Evolutionary conservation across 2,329 filamentous ascomycete species (phyloP).

Genomic region (Shiraia bambusicola): DNA sequence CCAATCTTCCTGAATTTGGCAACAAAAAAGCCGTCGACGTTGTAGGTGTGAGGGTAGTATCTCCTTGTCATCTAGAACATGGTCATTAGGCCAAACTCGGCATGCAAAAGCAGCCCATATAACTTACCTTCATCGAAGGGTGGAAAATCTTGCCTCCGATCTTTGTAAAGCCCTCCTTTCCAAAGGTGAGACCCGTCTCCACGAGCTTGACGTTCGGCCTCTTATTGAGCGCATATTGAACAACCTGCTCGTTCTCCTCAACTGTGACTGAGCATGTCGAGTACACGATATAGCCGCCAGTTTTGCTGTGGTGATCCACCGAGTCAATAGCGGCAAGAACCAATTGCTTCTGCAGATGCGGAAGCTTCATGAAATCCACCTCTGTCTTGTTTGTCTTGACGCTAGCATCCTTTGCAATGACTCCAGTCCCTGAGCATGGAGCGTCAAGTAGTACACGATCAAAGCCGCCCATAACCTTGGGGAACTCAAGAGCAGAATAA

Average conservation of each 20-base stretch:
- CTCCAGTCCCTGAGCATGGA: conserved; percentile 93
- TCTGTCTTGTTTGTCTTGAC: conserved; percentile 99
- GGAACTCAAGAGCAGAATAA: conserved; percentile 92
- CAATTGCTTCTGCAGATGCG: conserved; percentile 93
- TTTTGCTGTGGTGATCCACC: conserved; percentile 86
- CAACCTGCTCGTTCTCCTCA: conserved; percentile 91
- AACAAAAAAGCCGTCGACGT: conserved; percentile 95
- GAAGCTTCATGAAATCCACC: conserved; percentile 88
- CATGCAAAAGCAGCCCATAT: background rate
- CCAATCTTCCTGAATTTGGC: conserved; percentile 95
- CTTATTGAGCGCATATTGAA: conserved; percentile 88
- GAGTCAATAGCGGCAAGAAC: conserved; percentile 92
- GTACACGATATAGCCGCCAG: conserved; percentile 93
- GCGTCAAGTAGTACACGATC: conserved; percentile 93
- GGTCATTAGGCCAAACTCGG: conserved; percentile 57
- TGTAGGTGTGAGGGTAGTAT: conserved; percentile 43
- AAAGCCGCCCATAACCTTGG: conserved; percentile 91
- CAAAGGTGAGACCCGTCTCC: conserved; percentile 85
- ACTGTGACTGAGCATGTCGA: conserved; percentile 94
- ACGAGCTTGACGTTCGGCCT: conserved; percentile 93
- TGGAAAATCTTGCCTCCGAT: conserved; percentile 93
- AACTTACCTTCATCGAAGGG: conserved; percentile 74
- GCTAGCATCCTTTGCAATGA: conserved; percentile 93
- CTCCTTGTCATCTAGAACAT: conserved; percentile 29
- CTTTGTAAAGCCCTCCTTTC: conserved; percentile 86